phyloP scores from a whole-genome alignment of 2,329 filamentous ascomycete species.

The Trichoderma sp. region DNA sequence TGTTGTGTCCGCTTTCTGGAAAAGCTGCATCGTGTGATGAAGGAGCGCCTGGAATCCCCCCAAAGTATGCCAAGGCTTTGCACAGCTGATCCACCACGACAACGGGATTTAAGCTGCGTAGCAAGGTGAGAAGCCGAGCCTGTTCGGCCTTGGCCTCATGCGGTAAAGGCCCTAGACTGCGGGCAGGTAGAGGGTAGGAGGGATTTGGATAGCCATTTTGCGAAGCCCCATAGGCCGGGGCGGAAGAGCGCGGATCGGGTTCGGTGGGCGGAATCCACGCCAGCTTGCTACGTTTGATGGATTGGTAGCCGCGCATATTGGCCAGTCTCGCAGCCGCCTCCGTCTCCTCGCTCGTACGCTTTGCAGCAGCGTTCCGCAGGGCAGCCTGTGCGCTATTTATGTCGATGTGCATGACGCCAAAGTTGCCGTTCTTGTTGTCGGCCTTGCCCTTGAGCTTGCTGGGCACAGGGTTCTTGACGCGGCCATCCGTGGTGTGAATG shows the following conservation, averaged over 20 bases:
- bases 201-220: slow-evolving; percentile 12
- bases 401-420: slow-evolving; percentile 62
- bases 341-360: slow-evolving; percentile 61
- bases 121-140: slow-evolving; percentile 55
- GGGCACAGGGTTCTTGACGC: slow-evolving; percentile 55
- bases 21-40: slow-evolving; percentile 53
- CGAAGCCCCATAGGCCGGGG: slow-evolving; percentile 11
- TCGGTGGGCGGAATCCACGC: slow-evolving; percentile 28
- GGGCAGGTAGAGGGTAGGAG: slow-evolving; percentile 15
- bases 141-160: slow-evolving; percentile 58
- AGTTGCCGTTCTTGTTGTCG: slow-evolving; percentile 57
- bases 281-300: slow-evolving; percentile 45
- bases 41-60: slow-evolving; percentile 55
- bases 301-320: slow-evolving; percentile 53
- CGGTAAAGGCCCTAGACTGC: slow-evolving; percentile 29
- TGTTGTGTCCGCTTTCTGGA: slow-evolving; percentile 54
- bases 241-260: slow-evolving; percentile 6
- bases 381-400: slow-evolving; percentile 46
- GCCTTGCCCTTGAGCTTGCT: slow-evolving; percentile 61
- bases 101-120: slow-evolving; percentile 54
- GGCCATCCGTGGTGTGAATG: slow-evolving; percentile 30
- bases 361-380: slow-evolving; percentile 53
- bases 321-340: slow-evolving; percentile 57
- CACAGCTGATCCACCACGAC: slow-evolving; percentile 62
- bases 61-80: slow-evolving; percentile 62